Conservation (phyloP, 306 rosid species). For the Acacia melanoxylon region DNA sequence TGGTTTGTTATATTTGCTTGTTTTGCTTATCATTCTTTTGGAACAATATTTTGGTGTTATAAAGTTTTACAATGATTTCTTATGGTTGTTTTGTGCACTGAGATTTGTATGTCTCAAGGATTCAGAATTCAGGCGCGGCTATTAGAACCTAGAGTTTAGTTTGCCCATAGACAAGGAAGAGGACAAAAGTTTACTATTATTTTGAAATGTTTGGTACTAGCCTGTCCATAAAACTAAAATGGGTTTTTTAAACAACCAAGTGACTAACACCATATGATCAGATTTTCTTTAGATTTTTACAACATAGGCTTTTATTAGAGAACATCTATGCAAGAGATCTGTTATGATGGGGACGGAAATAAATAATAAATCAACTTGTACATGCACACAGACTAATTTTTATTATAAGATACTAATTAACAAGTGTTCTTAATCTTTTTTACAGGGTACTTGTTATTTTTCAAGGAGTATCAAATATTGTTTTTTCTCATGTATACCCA, state of each 20-base stretch:
- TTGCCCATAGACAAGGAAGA: not conserved
- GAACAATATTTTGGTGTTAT: constrained; percentile 28
- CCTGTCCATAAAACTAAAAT: not conserved
- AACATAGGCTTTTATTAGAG: not conserved
- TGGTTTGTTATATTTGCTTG: constrained; percentile 29
- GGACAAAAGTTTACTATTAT: not conserved
- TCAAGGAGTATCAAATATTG: no score
- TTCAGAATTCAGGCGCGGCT: no score
- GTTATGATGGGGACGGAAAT: not conserved
- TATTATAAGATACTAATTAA: no score
- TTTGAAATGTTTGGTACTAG: not conserved
- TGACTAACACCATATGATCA: not conserved
- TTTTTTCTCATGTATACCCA: no score
- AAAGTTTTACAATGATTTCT: constrained; percentile 25
- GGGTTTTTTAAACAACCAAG: not conserved
- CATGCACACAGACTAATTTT: no score
- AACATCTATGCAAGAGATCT: not conserved
- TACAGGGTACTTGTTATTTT: no score
- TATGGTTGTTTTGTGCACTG: constrained; percentile 21
- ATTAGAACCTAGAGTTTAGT: not conserved
- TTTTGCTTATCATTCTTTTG: constrained; percentile 18
- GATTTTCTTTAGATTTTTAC: not conserved
- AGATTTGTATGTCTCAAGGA: not conserved
- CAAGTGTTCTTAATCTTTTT: no score
- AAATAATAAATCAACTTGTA: not conserved